phyloP scores from a whole-genome alignment of 495 filamentous ascomycete genomes.

The Schizothecium vesticola region DNA sequence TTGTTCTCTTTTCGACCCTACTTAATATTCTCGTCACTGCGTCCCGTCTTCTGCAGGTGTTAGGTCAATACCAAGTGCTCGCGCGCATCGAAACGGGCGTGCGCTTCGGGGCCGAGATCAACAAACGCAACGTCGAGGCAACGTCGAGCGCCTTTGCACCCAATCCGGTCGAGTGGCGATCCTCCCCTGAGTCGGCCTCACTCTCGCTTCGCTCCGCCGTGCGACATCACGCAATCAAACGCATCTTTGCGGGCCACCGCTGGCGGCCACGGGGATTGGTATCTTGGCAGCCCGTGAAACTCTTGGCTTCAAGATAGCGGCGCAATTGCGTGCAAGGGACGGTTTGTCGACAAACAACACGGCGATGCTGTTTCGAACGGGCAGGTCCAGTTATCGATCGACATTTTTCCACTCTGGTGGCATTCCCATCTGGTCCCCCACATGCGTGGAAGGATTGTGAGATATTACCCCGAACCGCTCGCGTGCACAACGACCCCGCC shows the following conservation, averaged over 20 bases:
- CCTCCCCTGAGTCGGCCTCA: slow-evolving; percentile 1
- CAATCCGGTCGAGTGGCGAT: neutral
- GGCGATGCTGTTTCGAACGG: neutral
- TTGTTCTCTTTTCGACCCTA: neutral
- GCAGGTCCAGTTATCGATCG: neutral
- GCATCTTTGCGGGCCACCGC: neutral
- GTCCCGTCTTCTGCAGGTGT: neutral
- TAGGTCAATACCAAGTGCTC: neutral
- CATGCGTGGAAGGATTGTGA: neutral
- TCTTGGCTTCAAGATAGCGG: slow-evolving; percentile 6
- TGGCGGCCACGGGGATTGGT: neutral
- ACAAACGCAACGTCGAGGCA: neutral
- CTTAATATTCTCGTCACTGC: neutral
- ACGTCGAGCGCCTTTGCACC: neutral
- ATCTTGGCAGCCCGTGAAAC: slow-evolving; percentile 1
- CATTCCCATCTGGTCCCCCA: neutral
- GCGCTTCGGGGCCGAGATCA: neutral
- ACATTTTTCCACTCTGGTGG: neutral
- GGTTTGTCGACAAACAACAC: slow-evolving; percentile 1
- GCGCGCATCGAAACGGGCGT: neutral
- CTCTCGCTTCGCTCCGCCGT: neutral
- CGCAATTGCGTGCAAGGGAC: neutral
- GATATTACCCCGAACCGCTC: neutral
- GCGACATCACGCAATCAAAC: slow-evolving; percentile 6
- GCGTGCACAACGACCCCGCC: neutral